phyloP scores from a whole-genome alignment of 495 filamentous ascomycete genomes.

The Opeltia flavorubescens region DNA sequence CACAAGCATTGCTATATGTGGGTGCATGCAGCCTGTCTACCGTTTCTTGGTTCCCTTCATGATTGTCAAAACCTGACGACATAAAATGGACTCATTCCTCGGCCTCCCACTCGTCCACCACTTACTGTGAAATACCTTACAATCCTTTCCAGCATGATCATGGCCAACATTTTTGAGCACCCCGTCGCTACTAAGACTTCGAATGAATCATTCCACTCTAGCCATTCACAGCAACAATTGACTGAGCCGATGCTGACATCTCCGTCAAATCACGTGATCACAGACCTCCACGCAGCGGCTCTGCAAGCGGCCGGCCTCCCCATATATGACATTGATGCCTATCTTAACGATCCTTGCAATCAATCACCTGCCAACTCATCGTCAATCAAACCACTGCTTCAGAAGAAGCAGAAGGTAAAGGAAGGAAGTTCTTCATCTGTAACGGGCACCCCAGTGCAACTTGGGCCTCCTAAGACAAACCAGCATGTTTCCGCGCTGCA shows the following conservation, averaged over 20 bases:
- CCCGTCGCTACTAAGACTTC: conserved; percentile 3
- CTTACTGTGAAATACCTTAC: neutral
- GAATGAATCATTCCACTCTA: conserved; percentile 14
- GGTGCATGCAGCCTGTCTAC: too few species aligned
- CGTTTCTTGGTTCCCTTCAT: neutral
- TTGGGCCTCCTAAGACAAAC: conserved; percentile 11
- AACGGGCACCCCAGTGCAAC: conserved; percentile 1
- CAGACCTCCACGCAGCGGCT: conserved; percentile 1
- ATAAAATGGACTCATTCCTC: neutral
- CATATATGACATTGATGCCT: conserved; percentile 9
- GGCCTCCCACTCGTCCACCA: neutral
- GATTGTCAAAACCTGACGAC: too few species aligned
- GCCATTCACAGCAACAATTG: conserved; percentile 4
- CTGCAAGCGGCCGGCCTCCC: conserved; percentile 9
- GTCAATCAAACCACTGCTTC: neutral
- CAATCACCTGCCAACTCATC: conserved; percentile 2
- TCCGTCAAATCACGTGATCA: neutral
- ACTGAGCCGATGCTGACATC: neutral
- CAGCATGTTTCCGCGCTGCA: conserved; percentile 10
- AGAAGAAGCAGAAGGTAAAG: neutral
- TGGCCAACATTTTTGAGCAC: neutral
- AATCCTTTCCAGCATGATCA: neutral
- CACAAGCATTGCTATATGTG: too few species aligned
- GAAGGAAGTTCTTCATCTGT: neutral
- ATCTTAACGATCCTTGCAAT: conserved; percentile 9